Percentiles rank a stretch among this genome's conserved stretches.
Conservation (phyloP, 2,329 filamentous ascomycete species). For the Aspergillus caelatus region DNA sequence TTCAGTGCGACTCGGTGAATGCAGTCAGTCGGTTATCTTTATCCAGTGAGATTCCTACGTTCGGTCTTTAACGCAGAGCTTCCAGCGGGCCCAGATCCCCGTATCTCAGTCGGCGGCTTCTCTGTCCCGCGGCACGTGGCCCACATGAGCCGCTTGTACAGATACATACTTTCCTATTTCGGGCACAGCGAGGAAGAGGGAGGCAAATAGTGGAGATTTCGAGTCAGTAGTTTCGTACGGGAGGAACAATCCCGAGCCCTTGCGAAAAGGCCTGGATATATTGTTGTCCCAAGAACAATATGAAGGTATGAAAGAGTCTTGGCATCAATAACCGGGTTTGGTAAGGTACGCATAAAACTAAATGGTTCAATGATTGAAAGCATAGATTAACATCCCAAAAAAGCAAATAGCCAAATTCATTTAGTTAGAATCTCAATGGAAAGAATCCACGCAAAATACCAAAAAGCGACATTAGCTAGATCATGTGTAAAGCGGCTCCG, state of each 20-base stretch:
- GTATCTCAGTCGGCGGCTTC: neutral
- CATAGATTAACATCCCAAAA: neutral
- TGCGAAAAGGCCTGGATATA: neutral
- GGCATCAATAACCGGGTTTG: neutral
- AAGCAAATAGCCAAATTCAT: neutral
- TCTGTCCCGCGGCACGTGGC: neutral
- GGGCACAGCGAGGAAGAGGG: neutral
- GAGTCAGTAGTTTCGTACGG: neutral
- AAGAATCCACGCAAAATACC: neutral
- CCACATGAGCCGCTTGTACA: neutral
- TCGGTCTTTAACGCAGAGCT: neutral
- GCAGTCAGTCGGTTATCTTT: neutral
- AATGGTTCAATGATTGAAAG: neutral
- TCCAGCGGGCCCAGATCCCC: neutral
- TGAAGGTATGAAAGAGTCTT: neutral
- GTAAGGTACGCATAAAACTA: neutral
- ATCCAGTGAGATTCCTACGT: neutral
- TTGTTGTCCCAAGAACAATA: neutral
- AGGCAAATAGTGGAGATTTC: neutral
- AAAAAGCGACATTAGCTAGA: neutral
- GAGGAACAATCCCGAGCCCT: neutral
- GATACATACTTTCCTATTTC: neutral
- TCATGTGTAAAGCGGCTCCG: slow-evolving; percentile 72
- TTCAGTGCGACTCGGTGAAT: neutral
- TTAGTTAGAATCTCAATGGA: neutral